These are phyloP conservation scores for Rhodamnia rubescens DNA, from an alignment of 345 rosid species.

Conservation along the genomic window DNA sequence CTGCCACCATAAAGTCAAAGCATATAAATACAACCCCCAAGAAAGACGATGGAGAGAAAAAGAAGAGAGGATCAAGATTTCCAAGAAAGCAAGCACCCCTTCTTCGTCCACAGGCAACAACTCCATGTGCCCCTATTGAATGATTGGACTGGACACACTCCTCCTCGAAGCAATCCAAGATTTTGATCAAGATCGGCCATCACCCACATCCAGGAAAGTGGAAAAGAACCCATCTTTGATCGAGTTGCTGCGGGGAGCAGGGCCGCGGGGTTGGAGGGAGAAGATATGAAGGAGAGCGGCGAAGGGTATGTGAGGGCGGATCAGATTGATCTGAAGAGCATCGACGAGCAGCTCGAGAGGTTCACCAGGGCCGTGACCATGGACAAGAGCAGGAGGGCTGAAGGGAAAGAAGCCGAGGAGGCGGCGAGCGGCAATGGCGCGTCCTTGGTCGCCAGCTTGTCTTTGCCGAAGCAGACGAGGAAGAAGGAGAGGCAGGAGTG, in stretches of 20 bases:
- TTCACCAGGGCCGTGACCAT: conserved; percentile 57
- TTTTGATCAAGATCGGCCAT: not conserved
- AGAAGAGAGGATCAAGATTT: not conserved
- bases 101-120: not conserved
- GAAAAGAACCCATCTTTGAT: not conserved
- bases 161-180: not conserved
- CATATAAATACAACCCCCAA: not conserved
- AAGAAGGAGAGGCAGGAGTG: conserved; percentile 57
- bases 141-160: not conserved
- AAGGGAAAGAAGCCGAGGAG: conserved; percentile 15
- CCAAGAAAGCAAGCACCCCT: not conserved
- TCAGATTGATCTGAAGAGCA: conserved; percentile 92
- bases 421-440: not conserved
- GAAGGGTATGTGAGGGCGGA: conserved; percentile 93
- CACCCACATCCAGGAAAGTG: not conserved
- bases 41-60: not conserved
- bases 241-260: not conserved
- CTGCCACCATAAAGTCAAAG: not conserved
- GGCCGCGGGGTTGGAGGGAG: not conserved
- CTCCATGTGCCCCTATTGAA: not conserved
- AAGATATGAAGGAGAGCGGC: conserved; percentile 48
- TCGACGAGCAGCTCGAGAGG: conserved; percentile 90
- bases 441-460: not conserved
- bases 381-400: conserved; percentile 46
- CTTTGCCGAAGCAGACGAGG: not conserved